phyloP scores from a whole-genome alignment of 306 rosid genomes.

The Glycyrrhiza uralensis region DNA sequence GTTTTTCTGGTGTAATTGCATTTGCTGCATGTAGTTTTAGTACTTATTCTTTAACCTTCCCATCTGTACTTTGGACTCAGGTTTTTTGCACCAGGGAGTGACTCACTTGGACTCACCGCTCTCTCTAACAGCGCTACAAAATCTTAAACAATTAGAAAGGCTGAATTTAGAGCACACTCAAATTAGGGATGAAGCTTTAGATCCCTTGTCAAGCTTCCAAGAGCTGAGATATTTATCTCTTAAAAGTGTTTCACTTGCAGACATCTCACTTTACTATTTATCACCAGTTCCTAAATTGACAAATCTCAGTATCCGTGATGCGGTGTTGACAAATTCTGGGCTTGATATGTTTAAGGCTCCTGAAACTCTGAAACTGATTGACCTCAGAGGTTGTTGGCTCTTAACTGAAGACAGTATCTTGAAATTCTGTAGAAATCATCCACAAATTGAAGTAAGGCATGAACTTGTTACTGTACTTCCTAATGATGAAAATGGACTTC shows the following conservation, averaged over 20 bases:
- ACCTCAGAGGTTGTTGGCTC: conserved; percentile 93
- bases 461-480: conserved; percentile 46
- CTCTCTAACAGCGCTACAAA: conserved; percentile 49
- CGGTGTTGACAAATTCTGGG: conserved; percentile 68
- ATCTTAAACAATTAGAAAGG: conserved; percentile 56
- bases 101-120: conserved; percentile 27
- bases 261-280: conserved; percentile 49
- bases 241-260: conserved; percentile 59
- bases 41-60: neutral
- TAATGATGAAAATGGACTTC: conserved; percentile 28
- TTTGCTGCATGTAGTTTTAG: conserved; percentile 1
- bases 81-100: conserved; percentile 39
- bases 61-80: conserved; percentile 37
- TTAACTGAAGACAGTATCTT: conserved; percentile 48
- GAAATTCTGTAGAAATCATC: conserved; percentile 56
- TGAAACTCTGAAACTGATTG: conserved; percentile 50
- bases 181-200: conserved; percentile 52
- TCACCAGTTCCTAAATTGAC: conserved; percentile 67
- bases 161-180: conserved; percentile 68
- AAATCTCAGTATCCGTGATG: conserved; percentile 60
- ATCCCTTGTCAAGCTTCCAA: conserved; percentile 50
- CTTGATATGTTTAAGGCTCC: conserved; percentile 59
- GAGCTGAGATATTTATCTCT: conserved; percentile 57
- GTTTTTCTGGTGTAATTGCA: neutral
- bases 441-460: conserved; percentile 67